Evolutionary conservation across 495 filamentous ascomycete species (phyloP).

Genomic region (Penicillium dipodomyicola): DNA sequence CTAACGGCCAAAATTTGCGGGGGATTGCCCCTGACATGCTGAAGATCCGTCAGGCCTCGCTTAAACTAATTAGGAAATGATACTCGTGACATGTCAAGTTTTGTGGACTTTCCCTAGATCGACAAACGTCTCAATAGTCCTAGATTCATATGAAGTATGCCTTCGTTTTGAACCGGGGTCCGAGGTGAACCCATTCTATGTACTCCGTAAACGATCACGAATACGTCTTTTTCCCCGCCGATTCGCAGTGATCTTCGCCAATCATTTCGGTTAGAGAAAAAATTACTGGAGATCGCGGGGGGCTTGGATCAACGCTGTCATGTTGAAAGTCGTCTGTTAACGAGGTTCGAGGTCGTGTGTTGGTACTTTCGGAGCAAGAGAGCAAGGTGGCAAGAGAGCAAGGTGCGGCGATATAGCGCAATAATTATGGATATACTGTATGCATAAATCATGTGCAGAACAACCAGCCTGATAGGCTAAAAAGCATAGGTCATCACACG

Average conservation of each 20-base stretch:
- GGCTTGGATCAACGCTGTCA: neutral
- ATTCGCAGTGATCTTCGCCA: neutral
- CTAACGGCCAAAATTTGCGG: neutral
- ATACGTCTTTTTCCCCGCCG: constrained; percentile 1
- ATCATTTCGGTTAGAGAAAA: neutral
- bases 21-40: constrained; percentile 19
- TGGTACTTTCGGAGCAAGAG: neutral
- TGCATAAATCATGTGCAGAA: neutral
- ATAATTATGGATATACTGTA: neutral
- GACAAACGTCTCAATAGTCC: neutral
- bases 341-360: neutral
- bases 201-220: constrained; percentile 4
- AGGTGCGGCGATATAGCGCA: neutral
- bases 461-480: neutral
- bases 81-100: constrained; percentile 18
- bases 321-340: neutral
- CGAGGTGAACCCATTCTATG: neutral
- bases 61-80: constrained; percentile 28
- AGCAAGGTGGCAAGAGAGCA: neutral
- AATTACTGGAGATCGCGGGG: neutral
- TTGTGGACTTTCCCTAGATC: constrained; percentile 9
- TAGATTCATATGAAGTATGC: constrained; percentile 15
- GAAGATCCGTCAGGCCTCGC: constrained; percentile 17
- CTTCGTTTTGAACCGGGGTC: constrained; percentile 4
- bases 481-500: neutral